phyloP scores from a whole-genome alignment of 805 yeast genomes.

The Cyberlindnera xylosilytica region DNA sequence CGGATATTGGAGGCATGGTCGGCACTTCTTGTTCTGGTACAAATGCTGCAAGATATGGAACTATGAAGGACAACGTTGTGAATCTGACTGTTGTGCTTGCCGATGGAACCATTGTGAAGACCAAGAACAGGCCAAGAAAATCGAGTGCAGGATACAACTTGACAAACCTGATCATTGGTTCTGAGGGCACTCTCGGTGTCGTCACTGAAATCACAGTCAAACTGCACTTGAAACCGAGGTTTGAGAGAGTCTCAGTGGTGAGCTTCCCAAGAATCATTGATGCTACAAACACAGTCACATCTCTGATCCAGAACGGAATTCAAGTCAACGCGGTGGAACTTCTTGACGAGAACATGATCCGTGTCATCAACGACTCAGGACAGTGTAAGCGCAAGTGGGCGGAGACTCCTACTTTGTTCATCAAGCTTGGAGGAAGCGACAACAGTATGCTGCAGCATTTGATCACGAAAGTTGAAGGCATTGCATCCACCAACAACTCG shows the following conservation, averaged over 20 bases:
- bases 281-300: slow-evolving; percentile 69
- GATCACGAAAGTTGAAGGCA: slow-evolving; percentile 43
- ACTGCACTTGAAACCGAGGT: slow-evolving; percentile 59
- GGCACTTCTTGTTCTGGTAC: slow-evolving; percentile 81
- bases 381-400: slow-evolving; percentile 47
- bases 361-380: slow-evolving; percentile 55
- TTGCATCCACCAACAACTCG: slow-evolving; percentile 53
- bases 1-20: slow-evolving; percentile 75
- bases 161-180: slow-evolving; percentile 68
- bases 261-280: slow-evolving; percentile 66
- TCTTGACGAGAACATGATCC: slow-evolving; percentile 70
- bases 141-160: slow-evolving; percentile 78
- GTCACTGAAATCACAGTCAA: slow-evolving; percentile 75
- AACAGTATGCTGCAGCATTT: slow-evolving; percentile 46
- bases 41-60: slow-evolving; percentile 75
- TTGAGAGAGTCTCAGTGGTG: slow-evolving; percentile 66
- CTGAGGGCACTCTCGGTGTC: slow-evolving; percentile 78
- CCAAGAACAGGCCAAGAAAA: slow-evolving; percentile 71
- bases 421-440: slow-evolving; percentile 58
- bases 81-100: slow-evolving; percentile 72
- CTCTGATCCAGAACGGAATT: slow-evolving; percentile 57
- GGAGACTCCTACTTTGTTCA: slow-evolving; percentile 58
- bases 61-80: slow-evolving; percentile 74
- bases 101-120: slow-evolving; percentile 75
- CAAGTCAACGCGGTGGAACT: slow-evolving; percentile 74